Conservation (phyloP, 1,284 basidiomycete species). For the Omphalotus olearius region DNA sequence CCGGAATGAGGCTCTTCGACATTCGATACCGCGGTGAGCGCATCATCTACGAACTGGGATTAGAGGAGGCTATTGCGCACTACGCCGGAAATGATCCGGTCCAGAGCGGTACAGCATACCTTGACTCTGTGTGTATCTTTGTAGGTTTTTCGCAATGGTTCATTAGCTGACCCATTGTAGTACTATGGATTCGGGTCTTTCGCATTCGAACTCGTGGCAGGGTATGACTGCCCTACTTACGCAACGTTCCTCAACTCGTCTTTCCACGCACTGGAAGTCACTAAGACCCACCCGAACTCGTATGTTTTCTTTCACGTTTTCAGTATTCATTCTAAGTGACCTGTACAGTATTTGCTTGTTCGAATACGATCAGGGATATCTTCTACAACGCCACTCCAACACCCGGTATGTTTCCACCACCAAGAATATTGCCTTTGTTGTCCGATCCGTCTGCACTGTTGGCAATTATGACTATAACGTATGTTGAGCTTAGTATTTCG, state of each 20-base stretch:
- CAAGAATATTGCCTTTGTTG: conserved; percentile 18
- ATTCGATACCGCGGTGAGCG: conserved; percentile 19
- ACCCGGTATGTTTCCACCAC: conserved; percentile 17
- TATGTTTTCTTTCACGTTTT: background rate
- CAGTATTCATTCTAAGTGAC: no score
- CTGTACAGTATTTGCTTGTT: conserved; percentile 18
- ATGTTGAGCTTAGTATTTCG: background rate
- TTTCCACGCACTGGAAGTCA: conserved; percentile 18
- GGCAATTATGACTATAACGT: conserved; percentile 19
- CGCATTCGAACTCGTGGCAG: conserved; percentile 19
- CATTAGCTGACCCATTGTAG: conserved; percentile 6
- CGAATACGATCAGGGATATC: conserved; percentile 19
- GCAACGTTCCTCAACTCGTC: conserved; percentile 18
- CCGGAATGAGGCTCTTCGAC: conserved; percentile 16
- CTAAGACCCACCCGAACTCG: conserved; percentile 18
- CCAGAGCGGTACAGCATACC: conserved; percentile 59
- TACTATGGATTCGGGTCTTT: conserved; percentile 13
- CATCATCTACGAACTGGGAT: conserved; percentile 19
- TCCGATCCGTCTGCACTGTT: conserved; percentile 20
- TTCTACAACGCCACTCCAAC: conserved; percentile 19
- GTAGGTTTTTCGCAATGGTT: conserved; percentile 4
- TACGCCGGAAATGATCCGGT: conserved; percentile 66
- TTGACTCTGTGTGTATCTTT: conserved; percentile 34
- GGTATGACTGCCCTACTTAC: conserved; percentile 20
- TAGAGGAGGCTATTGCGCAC: conserved; percentile 55